Percentiles rank a stretch among this genome's conserved stretches.
phyloP scores from a whole-genome alignment of 2,329 filamentous ascomycete genomes.

The Hypoxylon sp. region DNA sequence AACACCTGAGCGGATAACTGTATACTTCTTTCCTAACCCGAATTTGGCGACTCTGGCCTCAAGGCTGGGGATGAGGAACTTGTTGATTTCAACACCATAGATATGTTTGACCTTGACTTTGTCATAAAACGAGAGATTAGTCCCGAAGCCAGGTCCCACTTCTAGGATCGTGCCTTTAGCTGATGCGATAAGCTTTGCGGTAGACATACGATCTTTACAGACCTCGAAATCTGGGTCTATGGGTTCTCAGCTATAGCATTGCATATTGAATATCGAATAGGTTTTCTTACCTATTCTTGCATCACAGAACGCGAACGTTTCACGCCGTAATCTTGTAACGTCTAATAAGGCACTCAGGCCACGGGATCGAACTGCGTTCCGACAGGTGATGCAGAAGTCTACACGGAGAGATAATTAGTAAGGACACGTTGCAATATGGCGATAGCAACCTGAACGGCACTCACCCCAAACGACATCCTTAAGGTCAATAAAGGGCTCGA shows the following conservation, averaged over 20 bases:
- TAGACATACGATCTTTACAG: conserved; percentile 53
- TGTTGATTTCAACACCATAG: conserved; percentile 62
- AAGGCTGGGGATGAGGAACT: conserved; percentile 53
- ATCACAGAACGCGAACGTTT: conserved; percentile 12
- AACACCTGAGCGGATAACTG: conserved; percentile 57
- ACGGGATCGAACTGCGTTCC: conserved; percentile 7
- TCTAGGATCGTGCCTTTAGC: conserved; percentile 59
- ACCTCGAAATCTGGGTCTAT: not conserved
- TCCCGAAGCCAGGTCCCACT: conserved; percentile 61
- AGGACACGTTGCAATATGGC: not conserved
- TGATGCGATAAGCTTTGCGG: conserved; percentile 52
- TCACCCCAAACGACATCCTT: not conserved
- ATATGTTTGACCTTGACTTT: conserved; percentile 52
- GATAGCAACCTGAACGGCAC: not conserved
- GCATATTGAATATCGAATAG: not conserved
- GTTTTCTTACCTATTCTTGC: not conserved
- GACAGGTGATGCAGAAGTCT: not conserved
- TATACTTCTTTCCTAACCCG: conserved; percentile 57
- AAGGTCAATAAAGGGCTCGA: not conserved
- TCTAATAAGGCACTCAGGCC: conserved; percentile 1
- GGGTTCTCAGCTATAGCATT: not conserved
- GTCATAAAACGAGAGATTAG: conserved; percentile 60
- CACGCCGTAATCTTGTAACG: not conserved
- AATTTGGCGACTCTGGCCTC: conserved; percentile 51
- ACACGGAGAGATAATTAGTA: not conserved